Evolutionary conservation across 2,329 filamentous ascomycete species (phyloP), one percentile per base, ranked within the genome.

Genomic region (Fonsecaea erecta): DNA sequence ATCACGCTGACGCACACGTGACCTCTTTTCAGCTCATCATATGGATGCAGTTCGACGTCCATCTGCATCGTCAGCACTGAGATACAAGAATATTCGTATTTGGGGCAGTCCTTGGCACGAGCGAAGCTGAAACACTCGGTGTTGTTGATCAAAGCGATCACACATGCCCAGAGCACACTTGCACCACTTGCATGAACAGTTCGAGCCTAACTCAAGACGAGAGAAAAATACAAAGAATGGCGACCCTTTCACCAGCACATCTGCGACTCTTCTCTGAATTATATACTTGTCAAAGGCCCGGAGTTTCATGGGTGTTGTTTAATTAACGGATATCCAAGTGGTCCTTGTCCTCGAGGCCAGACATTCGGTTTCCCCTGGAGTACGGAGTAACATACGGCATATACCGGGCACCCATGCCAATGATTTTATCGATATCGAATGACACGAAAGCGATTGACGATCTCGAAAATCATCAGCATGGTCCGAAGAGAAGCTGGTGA

Each of bases 251-350:
- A 24, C 43, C 21, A 24, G 9, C 43, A 12, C 21, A 48, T 24
- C 18, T 24, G 18, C 43, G 43, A 18, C 18, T 5, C 43, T 48
- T 11, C 43, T 24, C 43, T 48, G 21, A 48, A 48, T 8, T 48
- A 48, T 48, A 48, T 48, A 48, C 43, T 48, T 24, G 43, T 24
- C 43, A 24, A 16, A 48, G 18, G 18, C 18, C 18, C 43, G 12
- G 11, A 11, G 12, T 48, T 48, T 4, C 12, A 18, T 24, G 43
- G 43, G 18, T 48, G 43, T 16, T 16, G 43, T 60, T 60, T 51
- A 28, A 60, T 60, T 60, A 60, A 60, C 28, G 35, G 57, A 46
- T 40, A 35, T 35, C 18, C n/a, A 35, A 52, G 43, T 60, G 57
- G 43, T 5, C 21, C 43, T 48, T 24, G 21, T 48, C 7, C 2